These are phyloP conservation scores for Lolium multiflorum DNA, from an alignment of 176 grass and related monocot genomes.

Conservation along the genomic window DNA sequence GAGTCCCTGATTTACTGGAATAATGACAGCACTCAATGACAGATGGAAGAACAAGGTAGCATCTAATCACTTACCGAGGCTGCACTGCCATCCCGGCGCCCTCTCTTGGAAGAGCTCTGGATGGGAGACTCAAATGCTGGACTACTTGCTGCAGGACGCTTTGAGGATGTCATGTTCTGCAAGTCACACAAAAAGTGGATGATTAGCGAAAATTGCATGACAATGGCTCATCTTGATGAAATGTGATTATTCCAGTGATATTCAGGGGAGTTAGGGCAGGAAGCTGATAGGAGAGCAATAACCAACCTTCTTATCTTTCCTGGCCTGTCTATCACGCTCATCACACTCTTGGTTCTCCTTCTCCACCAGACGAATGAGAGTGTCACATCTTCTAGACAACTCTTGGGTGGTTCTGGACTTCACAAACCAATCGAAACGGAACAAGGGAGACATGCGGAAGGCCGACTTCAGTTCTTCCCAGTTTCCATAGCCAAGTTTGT, in stretches of 20 bases:
- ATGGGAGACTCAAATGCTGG: conserved; percentile 56
- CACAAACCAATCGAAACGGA: conserved; percentile 88
- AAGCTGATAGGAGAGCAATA: background rate
- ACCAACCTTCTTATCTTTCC: conserved; percentile 77
- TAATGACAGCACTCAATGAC: background rate
- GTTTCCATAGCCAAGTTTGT: conserved; percentile 84
- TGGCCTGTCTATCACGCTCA: conserved; percentile 66
- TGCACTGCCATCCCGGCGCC: conserved; percentile 60
- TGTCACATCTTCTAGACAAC: conserved; percentile 74
- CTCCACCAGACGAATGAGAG: conserved; percentile 80
- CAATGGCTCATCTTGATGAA: background rate
- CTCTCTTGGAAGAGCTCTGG: conserved; percentile 56
- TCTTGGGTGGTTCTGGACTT: conserved; percentile 80
- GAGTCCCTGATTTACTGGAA: background rate
- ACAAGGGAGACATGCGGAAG: conserved; percentile 68
- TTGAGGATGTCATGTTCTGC: conserved; percentile 69
- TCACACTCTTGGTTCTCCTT: conserved; percentile 84
- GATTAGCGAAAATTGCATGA: background rate
- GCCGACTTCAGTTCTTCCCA: conserved; percentile 87
- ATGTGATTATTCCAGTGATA: background rate
- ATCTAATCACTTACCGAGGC: conserved; percentile 46
- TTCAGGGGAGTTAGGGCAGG: background rate
- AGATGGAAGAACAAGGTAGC: background rate
- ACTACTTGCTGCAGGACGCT: conserved; percentile 52
- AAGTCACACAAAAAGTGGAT: background rate